A percentile compares a stretch with the other conserved stretches of the same genome.
These are phyloP conservation scores for Aspergillus sp. DNA, from an alignment of 2,329 filamentous ascomycete genomes.

Conservation along the genomic window DNA sequence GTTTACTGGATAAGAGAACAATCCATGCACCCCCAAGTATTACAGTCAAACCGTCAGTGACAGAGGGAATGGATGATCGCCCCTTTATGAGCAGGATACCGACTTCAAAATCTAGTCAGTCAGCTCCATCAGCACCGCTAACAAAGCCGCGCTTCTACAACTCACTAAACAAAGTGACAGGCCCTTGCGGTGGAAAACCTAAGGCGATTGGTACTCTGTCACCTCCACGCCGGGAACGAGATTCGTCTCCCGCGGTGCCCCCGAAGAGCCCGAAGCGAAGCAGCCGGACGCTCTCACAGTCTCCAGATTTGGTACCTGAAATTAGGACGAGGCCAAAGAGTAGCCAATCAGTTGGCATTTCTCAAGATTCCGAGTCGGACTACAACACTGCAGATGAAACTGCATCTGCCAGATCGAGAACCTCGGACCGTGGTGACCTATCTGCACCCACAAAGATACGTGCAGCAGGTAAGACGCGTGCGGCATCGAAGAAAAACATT, in stretches of 20 bases:
- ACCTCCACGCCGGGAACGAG: neutral
- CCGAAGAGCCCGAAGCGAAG: neutral
- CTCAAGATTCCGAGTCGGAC: slow-evolving; percentile 24
- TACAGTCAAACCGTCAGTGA: neutral
- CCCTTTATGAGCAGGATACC: neutral
- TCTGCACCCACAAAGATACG: neutral
- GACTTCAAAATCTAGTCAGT: slow-evolving; percentile 7
- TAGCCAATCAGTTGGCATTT: slow-evolving; percentile 17
- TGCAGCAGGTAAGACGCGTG: neutral
- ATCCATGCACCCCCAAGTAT: neutral
- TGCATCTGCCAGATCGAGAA: slow-evolving; percentile 4
- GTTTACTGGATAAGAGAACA: neutral
- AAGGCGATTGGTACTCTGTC: neutral
- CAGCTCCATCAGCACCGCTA: slow-evolving; percentile 1
- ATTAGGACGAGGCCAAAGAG: slow-evolving; percentile 4
- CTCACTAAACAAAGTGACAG: slow-evolving; percentile 5
- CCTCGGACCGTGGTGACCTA: neutral
- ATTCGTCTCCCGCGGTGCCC: neutral
- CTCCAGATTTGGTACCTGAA: neutral
- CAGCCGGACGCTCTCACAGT: neutral
- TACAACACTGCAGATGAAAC: slow-evolving; percentile 36
- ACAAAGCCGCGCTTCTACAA: slow-evolving; percentile 11
- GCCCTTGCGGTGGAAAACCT: neutral
- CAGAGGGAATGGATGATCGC: neutral
- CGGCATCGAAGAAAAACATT: neutral